Base-by-base conservation (phyloP, 2,329 filamentous ascomycete species). In the Aspergillus latus region DNA sequence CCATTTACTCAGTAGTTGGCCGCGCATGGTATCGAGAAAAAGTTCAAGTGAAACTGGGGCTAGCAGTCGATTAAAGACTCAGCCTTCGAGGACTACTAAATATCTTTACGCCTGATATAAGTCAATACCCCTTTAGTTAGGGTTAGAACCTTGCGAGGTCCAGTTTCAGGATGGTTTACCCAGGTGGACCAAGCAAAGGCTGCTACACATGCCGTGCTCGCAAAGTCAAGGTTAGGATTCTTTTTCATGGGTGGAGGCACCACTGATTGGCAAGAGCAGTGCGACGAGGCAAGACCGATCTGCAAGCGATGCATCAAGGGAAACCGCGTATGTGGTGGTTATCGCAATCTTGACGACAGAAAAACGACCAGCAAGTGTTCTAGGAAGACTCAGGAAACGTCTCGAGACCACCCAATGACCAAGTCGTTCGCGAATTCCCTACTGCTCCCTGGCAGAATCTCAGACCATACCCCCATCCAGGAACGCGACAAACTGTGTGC, bases 141-240 rank as follows among this genome's bases (percentile, higher is more conserved):
- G 16, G 13, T 32, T 34, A 39, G 29, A 30, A 29, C 5, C 52
- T 55, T 45, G 32, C 52, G 47, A 50, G 46, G 8, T 44, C n/a
- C 4, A 16, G 39, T 8, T 42, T 21, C 15, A 55, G 50, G 45
- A 55, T 55, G 52, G 52, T 55, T n/a, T 55, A 55, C 43, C 52
- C 52, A 45, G 52, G 52, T 32, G 52, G 52, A 4, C 52, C 52
- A 28, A 55, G 52, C 40, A 42, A 42, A n/a, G 52, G 52, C 1
- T 55, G 52, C 47, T 55, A 55, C 34, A 55, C 52, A 30, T 55
- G 52, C 44, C 52, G 52, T 49, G 47, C 52, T 55, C 52, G 52
- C 46, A 55, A 55, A 45, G 52, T 55, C 21, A 55, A 55, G 52
- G 52, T 55, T 39, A 10, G 52, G 16, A 37, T 36, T n/a, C 10